Evolutionary conservation across 768 basidiomycete genomes (phyloP).

Genomic region (Auricularia sp.): DNA sequence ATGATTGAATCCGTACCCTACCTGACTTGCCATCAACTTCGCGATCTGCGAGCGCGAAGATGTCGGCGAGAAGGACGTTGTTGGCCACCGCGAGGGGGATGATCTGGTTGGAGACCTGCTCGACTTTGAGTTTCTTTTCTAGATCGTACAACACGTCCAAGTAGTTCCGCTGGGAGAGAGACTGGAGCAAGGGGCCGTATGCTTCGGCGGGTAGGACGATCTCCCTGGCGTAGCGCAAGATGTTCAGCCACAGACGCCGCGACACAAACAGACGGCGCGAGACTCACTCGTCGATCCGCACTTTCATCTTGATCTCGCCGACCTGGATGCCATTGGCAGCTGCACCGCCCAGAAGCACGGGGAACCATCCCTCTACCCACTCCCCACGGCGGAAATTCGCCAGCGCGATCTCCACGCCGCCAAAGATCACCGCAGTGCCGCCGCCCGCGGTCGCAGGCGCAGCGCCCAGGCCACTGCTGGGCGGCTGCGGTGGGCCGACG

Average conservation of each 20-base stretch:
- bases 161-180: constrained; percentile 45
- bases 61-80: constrained; percentile 53
- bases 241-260: constrained; percentile 6
- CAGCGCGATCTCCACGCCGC: constrained; percentile 54
- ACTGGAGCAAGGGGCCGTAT: constrained; percentile 54
- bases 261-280: constrained; percentile 27
- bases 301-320: constrained; percentile 66
- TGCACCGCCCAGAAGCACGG: constrained; percentile 46
- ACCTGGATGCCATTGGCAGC: constrained; percentile 46
- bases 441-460: constrained; percentile 38
- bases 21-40: constrained; percentile 67
- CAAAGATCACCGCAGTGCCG: constrained; percentile 19
- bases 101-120: constrained; percentile 48
- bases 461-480: background rate
- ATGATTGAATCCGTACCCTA: constrained; percentile 25
- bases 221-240: constrained; percentile 38
- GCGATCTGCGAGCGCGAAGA: constrained; percentile 56
- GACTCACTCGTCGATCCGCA: constrained; percentile 57
- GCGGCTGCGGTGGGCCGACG: background rate
- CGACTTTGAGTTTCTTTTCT: constrained; percentile 56
- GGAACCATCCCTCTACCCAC: constrained; percentile 76
- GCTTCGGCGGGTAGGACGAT: constrained; percentile 62
- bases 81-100: constrained; percentile 63
- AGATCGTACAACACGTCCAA: constrained; percentile 69
- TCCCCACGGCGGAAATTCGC: constrained; percentile 66